These are phyloP conservation scores for Apium graveolens DNA, from an alignment of 129 eudicot genomes.

Conservation along the genomic window DNA sequence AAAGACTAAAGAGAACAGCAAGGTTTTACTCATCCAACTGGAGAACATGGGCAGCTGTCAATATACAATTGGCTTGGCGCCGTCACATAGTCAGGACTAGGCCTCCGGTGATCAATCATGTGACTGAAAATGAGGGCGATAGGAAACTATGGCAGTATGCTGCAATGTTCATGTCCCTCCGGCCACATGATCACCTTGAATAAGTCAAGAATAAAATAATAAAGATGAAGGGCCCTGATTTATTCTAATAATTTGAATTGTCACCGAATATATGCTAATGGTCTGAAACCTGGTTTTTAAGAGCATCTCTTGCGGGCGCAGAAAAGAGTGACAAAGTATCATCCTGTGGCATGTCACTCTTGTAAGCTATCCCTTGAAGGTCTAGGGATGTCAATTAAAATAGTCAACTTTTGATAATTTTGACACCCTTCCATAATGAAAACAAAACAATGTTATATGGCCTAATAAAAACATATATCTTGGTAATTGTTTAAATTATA, in stretches of 20 bases:
- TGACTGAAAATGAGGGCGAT: slow-evolving; percentile 32
- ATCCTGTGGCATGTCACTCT: too few relatives aligned
- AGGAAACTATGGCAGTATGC: slow-evolving; percentile 53
- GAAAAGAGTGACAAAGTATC: too few relatives aligned
- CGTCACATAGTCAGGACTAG: slow-evolving; percentile 57
- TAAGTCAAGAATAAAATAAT: not conserved
- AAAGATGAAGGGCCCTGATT: not conserved
- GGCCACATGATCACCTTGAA: slow-evolving; percentile 82
- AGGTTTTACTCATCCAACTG: slow-evolving; percentile 80
- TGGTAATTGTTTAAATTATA: too few relatives aligned
- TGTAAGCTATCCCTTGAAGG: too few relatives aligned
- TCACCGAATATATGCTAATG: not conserved
- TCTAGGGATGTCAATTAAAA: too few relatives aligned
- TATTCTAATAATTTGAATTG: not conserved
- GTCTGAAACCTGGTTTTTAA: not conserved
- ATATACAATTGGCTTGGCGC: slow-evolving; percentile 82
- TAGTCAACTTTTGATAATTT: too few relatives aligned
- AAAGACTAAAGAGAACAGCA: slow-evolving; percentile 60
- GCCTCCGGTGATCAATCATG: slow-evolving; percentile 21
- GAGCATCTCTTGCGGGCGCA: too few relatives aligned
- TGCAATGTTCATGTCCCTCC: slow-evolving; percentile 55
- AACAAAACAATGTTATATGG: too few relatives aligned
- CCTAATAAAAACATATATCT: too few relatives aligned
- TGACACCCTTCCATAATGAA: too few relatives aligned
- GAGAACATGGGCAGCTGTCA: slow-evolving; percentile 99